These are phyloP conservation scores for Mucor racemosus DNA, from an alignment of 371 early-diverging fungal genomes.

Conservation along the genomic window DNA sequence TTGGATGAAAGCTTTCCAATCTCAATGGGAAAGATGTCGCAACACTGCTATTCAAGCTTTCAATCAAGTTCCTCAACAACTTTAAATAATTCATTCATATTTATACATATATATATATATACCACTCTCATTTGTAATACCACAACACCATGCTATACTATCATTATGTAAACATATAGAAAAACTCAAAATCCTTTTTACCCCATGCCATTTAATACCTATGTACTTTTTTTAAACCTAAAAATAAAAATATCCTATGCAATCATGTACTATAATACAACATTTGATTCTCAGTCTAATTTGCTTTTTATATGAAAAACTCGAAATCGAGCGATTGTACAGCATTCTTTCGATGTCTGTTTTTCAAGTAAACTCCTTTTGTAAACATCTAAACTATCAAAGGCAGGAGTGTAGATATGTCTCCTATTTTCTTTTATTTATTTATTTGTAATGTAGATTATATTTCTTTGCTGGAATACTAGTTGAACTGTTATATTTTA, in stretches of 20 bases:
- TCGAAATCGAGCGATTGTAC: not conserved
- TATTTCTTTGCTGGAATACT: not conserved
- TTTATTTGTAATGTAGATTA: not conserved
- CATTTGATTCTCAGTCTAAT: too few relatives aligned
- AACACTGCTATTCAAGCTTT: conserved; percentile 28
- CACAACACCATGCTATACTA: not conserved
- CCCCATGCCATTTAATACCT: not conserved
- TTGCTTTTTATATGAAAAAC: not conserved
- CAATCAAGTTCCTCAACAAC: conserved; percentile 19
- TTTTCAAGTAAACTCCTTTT: not conserved
- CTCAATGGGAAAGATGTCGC: conserved; percentile 33
- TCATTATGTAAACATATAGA: not conserved
- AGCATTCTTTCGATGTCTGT: not conserved
- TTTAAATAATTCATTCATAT: not conserved
- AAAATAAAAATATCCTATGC: conserved; percentile 1
- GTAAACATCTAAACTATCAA: not conserved
- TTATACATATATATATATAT: not conserved
- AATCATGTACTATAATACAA: too few relatives aligned
- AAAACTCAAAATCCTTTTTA: not conserved
- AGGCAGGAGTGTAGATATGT: not conserved
- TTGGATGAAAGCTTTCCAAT: conserved; percentile 28
- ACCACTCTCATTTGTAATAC: conserved; percentile 15
- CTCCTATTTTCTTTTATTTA: not conserved
- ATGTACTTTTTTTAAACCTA: not conserved
- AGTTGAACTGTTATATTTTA: not conserved